A percentile compares a stretch with the other conserved stretches of the same genome.
These are phyloP conservation scores for Phytophthora ramorum DNA, from an alignment of 352 stramenopile genomes.

Conservation along the genomic window DNA sequence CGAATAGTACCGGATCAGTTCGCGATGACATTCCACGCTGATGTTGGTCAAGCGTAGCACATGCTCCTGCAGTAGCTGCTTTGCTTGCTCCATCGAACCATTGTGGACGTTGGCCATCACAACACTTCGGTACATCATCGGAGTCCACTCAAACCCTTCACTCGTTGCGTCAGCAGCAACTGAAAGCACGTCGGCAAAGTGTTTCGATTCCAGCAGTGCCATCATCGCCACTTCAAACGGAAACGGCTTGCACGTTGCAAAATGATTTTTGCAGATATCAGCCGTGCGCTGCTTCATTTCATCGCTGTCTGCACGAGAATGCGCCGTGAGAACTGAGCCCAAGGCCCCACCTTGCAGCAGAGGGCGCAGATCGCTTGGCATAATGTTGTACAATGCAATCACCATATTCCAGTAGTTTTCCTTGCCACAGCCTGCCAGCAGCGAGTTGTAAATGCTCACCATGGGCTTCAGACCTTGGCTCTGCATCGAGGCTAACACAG, in stretches of 20 bases:
- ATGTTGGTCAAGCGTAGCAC: conserved; percentile 54
- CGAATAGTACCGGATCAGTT: conserved; percentile 60
- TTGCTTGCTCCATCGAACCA: conserved; percentile 19
- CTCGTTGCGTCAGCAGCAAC: conserved; percentile 1
- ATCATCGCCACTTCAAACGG: conserved; percentile 8
- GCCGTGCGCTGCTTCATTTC: conserved; percentile 4
- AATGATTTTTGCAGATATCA: conserved; percentile 9
- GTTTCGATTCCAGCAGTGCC: conserved; percentile 13
- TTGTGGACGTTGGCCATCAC: conserved; percentile 14
- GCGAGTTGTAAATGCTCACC: background rate
- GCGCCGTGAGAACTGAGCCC: background rate
- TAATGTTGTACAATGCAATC: conserved; percentile 18
- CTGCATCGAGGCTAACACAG: conserved; percentile 17
- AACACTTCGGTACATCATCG: conserved; percentile 11
- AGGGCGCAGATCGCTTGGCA: conserved; percentile 4
- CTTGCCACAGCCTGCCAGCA: conserved; percentile 6
- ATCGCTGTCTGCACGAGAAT: conserved; percentile 9
- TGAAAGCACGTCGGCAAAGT: conserved; percentile 6
- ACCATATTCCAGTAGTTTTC: conserved; percentile 5
- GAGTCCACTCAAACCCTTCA: background rate
- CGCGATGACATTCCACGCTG: conserved; percentile 63
- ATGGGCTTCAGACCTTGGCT: background rate
- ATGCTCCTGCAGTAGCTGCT: conserved; percentile 9
- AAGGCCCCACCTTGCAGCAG: conserved; percentile 4
- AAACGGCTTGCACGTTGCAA: background rate